A percentile compares a stretch with the other conserved stretches of the same genome.
Evolutionary conservation across 108 stramenopile genomes (phyloP).

Genomic region (Fragilaria crotonensis): DNA sequence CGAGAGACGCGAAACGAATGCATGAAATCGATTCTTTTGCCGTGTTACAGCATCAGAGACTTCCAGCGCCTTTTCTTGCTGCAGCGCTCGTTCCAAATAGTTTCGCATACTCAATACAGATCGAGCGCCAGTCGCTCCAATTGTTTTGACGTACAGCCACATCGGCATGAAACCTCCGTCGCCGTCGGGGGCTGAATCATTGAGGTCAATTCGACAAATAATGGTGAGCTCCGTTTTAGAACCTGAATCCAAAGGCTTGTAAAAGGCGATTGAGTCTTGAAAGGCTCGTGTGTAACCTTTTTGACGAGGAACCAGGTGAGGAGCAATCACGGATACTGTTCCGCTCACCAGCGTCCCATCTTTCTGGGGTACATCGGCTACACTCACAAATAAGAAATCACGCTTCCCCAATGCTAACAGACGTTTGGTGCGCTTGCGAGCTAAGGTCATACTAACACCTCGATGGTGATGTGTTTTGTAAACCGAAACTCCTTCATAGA

Average conservation of each 20-base stretch:
- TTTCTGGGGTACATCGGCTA: slow-evolving; percentile 31
- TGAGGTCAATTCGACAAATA: slow-evolving; percentile 62
- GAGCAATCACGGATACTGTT: slow-evolving; percentile 42
- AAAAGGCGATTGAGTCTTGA: slow-evolving; percentile 71
- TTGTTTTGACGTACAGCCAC: slow-evolving; percentile 67
- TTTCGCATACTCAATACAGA: slow-evolving; percentile 48
- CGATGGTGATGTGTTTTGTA: slow-evolving; percentile 26
- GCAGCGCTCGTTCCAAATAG: slow-evolving; percentile 18
- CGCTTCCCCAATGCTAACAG: slow-evolving; percentile 56
- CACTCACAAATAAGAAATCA: slow-evolving; percentile 56
- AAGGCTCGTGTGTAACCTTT: slow-evolving; percentile 42
- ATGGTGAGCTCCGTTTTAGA: slow-evolving; percentile 40
- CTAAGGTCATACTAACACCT: slow-evolving; percentile 45
- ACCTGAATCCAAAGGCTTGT: slow-evolving; percentile 29
- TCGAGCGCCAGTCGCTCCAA: slow-evolving; percentile 41
- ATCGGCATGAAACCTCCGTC: slow-evolving; percentile 54
- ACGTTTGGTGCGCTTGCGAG: slow-evolving; percentile 45
- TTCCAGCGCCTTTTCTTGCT: slow-evolving; percentile 1
- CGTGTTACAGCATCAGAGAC: no score
- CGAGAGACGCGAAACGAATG: no score
- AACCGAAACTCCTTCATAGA: slow-evolving; percentile 45
- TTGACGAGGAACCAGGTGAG: slow-evolving; percentile 20
- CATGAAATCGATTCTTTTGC: no score
- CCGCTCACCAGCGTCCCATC: slow-evolving; percentile 58
- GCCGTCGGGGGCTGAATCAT: slow-evolving; percentile 45